A percentile compares a stretch with the other conserved stretches of the same genome.
Conservation (phyloP, 2,329 filamentous ascomycete species). For the Tolypocladium amazonense region DNA sequence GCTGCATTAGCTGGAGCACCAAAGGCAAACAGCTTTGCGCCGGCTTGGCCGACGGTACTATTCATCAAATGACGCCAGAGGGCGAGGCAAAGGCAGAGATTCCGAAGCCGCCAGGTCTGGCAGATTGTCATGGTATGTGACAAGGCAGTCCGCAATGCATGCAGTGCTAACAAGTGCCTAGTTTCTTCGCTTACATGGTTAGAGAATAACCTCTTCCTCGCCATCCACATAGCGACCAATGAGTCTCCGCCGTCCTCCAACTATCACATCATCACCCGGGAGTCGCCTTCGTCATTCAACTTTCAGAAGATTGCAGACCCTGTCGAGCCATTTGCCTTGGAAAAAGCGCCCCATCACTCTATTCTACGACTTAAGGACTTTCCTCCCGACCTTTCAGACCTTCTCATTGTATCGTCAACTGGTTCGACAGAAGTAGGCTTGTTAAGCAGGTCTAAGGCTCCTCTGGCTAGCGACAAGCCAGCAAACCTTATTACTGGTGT, state of each 20-base stretch:
- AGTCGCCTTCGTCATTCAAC: constrained; percentile 47
- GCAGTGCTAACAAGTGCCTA: constrained; percentile 14
- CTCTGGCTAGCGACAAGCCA: constrained; percentile 51
- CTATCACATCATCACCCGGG: constrained; percentile 71
- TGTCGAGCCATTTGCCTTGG: constrained; percentile 59
- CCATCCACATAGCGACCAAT: constrained; percentile 61
- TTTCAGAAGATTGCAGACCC: constrained; percentile 69
- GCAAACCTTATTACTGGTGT: constrained; percentile 51
- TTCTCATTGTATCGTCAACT: constrained; percentile 74
- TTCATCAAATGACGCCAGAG: constrained; percentile 73
- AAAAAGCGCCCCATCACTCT: constrained; percentile 64
- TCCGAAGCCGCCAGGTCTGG: constrained; percentile 61
- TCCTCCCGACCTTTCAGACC: constrained; percentile 67
- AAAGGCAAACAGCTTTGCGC: constrained; percentile 89
- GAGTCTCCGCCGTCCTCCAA: constrained; percentile 50
- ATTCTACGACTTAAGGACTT: constrained; percentile 70
- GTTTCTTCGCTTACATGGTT: constrained; percentile 82
- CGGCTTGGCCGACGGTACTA: constrained; percentile 70
- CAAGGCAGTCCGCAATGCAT: neutral
- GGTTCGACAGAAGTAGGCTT: constrained; percentile 70
- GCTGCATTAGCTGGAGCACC: constrained; percentile 81
- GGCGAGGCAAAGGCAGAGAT: constrained; percentile 70
- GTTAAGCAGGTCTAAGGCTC: constrained; percentile 60
- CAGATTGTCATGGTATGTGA: constrained; percentile 54
- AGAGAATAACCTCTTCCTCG: constrained; percentile 75